A percentile compares a stretch with the other conserved stretches of the same genome.
phyloP scores from a whole-genome alignment of 164 flowering plant species.

The Santalum album region DNA sequence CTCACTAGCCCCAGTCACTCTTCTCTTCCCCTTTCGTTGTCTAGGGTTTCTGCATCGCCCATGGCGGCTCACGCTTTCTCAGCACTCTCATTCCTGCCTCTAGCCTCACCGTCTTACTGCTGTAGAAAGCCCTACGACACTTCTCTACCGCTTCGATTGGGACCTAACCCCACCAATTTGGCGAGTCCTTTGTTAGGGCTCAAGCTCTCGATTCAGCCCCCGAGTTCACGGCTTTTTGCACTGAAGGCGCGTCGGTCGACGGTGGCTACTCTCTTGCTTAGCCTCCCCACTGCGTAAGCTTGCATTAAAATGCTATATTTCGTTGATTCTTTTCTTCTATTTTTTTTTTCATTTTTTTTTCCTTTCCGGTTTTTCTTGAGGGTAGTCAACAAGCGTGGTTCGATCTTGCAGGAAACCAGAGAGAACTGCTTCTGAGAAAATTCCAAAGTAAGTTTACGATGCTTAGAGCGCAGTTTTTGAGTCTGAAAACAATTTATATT shows the following conservation, averaged over 20 bases:
- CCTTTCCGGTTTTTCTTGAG: not conserved
- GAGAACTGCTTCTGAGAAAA: conserved; percentile 26
- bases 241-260: conserved; percentile 10
- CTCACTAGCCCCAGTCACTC: not conserved
- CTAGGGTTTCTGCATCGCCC: not conserved
- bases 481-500: too few relatives aligned
- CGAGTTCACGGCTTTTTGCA: conserved; percentile 8
- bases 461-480: not conserved
- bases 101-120: not conserved
- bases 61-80: conserved; percentile 9
- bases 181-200: conserved; percentile 20
- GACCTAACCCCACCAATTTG: not conserved
- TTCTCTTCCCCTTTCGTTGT: not conserved
- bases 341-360: not conserved
- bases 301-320: not conserved
- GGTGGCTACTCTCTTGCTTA: conserved; percentile 15
- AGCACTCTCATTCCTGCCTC: not conserved
- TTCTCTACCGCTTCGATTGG: conserved; percentile 5
- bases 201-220: conserved; percentile 16
- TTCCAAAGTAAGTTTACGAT: conserved; percentile 39
- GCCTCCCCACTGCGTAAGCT: conserved; percentile 40
- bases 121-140: conserved; percentile 1
- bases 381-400: not conserved
- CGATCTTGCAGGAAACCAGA: conserved; percentile 42
- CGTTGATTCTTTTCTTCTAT: not conserved